Evolutionary conservation across 192 early-diverging fungal species (phyloP).

Genomic region (Mortierella antarctica): DNA sequence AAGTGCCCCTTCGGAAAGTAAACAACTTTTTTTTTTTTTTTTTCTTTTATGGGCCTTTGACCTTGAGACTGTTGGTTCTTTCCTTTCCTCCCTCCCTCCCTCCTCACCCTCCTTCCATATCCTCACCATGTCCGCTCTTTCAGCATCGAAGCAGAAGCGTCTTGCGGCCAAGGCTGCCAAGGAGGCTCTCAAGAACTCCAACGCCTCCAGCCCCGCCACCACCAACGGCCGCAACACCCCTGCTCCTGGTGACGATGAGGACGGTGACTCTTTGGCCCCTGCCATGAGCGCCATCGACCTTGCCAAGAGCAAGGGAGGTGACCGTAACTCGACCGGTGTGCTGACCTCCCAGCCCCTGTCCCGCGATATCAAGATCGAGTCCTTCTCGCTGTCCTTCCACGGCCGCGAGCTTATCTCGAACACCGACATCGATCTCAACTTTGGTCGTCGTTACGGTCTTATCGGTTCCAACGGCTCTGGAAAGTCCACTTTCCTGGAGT

Average conservation of each 20-base stretch:
- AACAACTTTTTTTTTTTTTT: conserved; percentile 15
- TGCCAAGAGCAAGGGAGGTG: conserved; percentile 73
- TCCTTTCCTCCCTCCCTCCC: conserved; percentile 20
- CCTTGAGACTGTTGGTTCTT: not conserved
- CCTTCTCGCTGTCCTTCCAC: conserved; percentile 92
- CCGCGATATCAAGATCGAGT: conserved; percentile 97
- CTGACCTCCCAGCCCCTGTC: conserved; percentile 89
- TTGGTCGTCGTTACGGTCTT: conserved; percentile 96
- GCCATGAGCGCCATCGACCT: conserved; percentile 55
- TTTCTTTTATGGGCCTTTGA: not conserved
- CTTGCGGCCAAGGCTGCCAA: conserved; percentile 79
- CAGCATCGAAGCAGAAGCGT: conserved; percentile 85
- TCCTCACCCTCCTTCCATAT: conserved; percentile 2
- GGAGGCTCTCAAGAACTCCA: conserved; percentile 52
- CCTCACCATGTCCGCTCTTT: conserved; percentile 52
- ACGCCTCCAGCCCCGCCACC: conserved; percentile 44
- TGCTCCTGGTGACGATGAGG: conserved; percentile 29
- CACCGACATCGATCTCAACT: conserved; percentile 97
- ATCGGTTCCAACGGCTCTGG: conserved; percentile 96
- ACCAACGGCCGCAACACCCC: conserved; percentile 47
- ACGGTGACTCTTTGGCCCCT: conserved; percentile 33
- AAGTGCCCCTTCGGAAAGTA: not conserved
- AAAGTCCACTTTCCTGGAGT: conserved; percentile 95
- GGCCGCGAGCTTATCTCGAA: conserved; percentile 95
- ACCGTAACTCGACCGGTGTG: conserved; percentile 92